Conservation (phyloP, 169 alveolate species). For the Toxoplasma gondii region DNA sequence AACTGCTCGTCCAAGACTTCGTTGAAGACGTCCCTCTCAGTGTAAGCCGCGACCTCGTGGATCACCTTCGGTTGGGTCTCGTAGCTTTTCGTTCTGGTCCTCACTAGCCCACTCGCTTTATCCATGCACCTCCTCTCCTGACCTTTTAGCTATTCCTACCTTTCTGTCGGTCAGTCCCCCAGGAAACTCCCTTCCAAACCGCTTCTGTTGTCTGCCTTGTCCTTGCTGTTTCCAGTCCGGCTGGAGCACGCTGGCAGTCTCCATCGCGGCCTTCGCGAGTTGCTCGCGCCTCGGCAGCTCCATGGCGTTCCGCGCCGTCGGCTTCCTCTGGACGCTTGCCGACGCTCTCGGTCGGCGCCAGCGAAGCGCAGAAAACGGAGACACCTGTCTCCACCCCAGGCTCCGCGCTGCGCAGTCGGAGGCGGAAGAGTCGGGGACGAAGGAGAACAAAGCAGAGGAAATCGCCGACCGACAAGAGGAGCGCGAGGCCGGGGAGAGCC, state of each 20-base stretch:
- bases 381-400: background rate
- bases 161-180: no score
- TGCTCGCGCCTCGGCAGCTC: background rate
- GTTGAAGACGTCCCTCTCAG: slow-evolving; percentile 17
- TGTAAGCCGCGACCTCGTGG: background rate
- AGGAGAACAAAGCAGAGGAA: background rate
- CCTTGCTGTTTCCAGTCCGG: no score
- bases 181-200: no score
- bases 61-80: background rate
- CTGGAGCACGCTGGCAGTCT: background rate
- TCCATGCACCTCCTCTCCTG: background rate
- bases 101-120: background rate
- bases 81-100: background rate
- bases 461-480: background rate
- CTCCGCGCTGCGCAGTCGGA: background rate
- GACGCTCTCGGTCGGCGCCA: slow-evolving; percentile 12
- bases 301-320: slow-evolving; percentile 41
- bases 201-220: no score
- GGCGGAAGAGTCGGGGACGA: background rate
- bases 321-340: slow-evolving; percentile 41
- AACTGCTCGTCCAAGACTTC: slow-evolving; percentile 43
- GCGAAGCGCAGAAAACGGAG: background rate
- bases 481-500: background rate
- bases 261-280: slow-evolving; percentile 8
- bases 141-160: no score